Evolutionary conservation across 2,329 filamentous ascomycete genomes (phyloP).

Genomic region (Penicillium sp.): DNA sequence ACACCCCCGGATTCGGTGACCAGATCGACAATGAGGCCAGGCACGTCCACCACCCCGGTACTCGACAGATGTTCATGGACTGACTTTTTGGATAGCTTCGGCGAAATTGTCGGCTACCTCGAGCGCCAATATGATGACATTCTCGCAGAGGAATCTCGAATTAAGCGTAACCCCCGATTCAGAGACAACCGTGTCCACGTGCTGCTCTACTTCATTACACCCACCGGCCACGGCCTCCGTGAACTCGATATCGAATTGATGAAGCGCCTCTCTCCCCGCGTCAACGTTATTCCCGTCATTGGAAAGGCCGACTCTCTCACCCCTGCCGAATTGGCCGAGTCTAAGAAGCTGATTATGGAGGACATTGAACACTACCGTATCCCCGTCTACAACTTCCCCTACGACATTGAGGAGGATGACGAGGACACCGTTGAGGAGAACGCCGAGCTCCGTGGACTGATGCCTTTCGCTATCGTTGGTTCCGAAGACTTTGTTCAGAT

Average conservation of each 20-base stretch:
- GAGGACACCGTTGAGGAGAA: conserved; percentile 99
- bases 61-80: conserved; percentile 12
- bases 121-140: conserved; percentile 99
- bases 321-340: conserved; percentile 92
- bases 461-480: conserved; percentile 98
- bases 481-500: conserved; percentile 95
- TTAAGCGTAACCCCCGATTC: conserved; percentile 99
- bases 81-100: conserved; percentile 62
- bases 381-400: conserved; percentile 99
- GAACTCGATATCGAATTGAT: conserved; percentile 99
- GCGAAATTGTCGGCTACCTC: conserved; percentile 95
- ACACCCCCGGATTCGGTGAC: conserved; percentile 97
- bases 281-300: conserved; percentile 98
- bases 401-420: conserved; percentile 98
- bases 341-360: conserved; percentile 99
- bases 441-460: conserved; percentile 90
- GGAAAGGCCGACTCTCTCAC: conserved; percentile 97
- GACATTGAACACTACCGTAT: conserved; percentile 99
- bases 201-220: conserved; percentile 98
- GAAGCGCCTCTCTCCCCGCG: conserved; percentile 96
- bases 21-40: conserved; percentile 99
- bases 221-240: conserved; percentile 93
- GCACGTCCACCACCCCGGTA: conserved; percentile 48
- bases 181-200: conserved; percentile 98
- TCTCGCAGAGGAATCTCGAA: conserved; percentile 97